Evolutionary conservation across 2,329 filamentous ascomycete genomes (phyloP).

Genomic region (Aspergillus japonicus): DNA sequence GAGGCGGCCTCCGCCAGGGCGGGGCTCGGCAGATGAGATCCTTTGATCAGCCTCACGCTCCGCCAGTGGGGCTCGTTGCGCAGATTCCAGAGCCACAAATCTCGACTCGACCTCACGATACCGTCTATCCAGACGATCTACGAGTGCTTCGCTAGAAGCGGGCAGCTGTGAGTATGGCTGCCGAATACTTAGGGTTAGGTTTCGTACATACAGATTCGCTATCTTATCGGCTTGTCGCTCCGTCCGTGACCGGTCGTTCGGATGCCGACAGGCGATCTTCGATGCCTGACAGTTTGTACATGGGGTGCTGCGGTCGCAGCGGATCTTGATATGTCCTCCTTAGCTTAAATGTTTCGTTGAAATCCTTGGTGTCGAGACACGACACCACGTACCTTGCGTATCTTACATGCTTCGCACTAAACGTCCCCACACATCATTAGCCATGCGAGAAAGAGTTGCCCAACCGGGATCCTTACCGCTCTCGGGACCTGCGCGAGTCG

Average conservation of each 20-base stretch:
- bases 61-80: not conserved
- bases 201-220: not conserved
- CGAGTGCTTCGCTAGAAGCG: not conserved
- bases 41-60: not conserved
- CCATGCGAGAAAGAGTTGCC: not conserved
- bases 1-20: not conserved
- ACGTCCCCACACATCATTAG: not conserved
- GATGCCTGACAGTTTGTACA: conserved; percentile 6
- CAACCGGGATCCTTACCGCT: not conserved
- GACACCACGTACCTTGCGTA: conserved; percentile 3
- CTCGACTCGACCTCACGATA: not conserved
- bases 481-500: not conserved
- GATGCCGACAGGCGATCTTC: conserved; percentile 5
- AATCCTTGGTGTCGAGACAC: not conserved
- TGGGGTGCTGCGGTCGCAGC: conserved; percentile 5
- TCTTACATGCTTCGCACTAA: conserved; percentile 8
- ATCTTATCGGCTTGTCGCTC: conserved; percentile 3
- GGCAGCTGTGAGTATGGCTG: not conserved
- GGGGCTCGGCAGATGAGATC: not conserved
- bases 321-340: not conserved
- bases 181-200: not conserved
- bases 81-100: not conserved
- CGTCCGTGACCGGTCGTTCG: not conserved
- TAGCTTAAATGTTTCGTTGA: not conserved
- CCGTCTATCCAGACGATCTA: conserved; percentile 2